Percentiles rank a stretch among this genome's conserved stretches.
phyloP scores from a whole-genome alignment of 441 rosid species.

The Cnidoscolus chayamansa region DNA sequence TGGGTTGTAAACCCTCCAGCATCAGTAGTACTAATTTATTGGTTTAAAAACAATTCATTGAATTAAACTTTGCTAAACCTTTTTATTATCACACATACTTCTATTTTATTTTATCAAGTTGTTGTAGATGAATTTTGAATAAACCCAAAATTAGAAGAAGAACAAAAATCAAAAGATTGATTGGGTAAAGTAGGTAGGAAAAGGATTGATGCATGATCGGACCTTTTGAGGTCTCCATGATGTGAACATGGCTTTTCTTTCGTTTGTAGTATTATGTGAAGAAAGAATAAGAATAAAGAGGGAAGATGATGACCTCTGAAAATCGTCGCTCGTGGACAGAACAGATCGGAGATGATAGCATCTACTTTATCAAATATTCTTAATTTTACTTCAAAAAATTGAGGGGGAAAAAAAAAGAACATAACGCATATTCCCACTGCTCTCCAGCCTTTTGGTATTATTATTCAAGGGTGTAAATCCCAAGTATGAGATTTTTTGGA shows the following conservation, averaged over 20 bases:
- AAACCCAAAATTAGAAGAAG: not conserved
- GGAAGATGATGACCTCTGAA: not conserved
- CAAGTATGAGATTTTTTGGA: no score
- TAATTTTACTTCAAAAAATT: not conserved
- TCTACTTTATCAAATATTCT: not conserved
- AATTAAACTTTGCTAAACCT: no score
- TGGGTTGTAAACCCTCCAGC: no score
- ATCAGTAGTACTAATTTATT: not conserved
- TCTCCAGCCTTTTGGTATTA: no score
- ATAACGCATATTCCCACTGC: not conserved
- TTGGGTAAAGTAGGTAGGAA: not conserved
- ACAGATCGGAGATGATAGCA: not conserved
- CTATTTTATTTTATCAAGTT: not conserved
- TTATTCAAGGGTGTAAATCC: no score
- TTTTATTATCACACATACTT: no score
- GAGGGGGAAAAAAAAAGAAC: not conserved
- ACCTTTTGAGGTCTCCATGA: not conserved
- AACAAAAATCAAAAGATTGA: not conserved
- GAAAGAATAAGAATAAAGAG: constrained; percentile 4
- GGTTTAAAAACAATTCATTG: no score
- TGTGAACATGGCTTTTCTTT: not conserved
- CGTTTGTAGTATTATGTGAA: not conserved
- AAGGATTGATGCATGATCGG: not conserved
- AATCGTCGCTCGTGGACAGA: not conserved
- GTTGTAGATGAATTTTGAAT: not conserved